Evolutionary conservation across 2,329 filamentous ascomycete genomes (phyloP).

Genomic region (Pseudogymnoascus sp.): DNA sequence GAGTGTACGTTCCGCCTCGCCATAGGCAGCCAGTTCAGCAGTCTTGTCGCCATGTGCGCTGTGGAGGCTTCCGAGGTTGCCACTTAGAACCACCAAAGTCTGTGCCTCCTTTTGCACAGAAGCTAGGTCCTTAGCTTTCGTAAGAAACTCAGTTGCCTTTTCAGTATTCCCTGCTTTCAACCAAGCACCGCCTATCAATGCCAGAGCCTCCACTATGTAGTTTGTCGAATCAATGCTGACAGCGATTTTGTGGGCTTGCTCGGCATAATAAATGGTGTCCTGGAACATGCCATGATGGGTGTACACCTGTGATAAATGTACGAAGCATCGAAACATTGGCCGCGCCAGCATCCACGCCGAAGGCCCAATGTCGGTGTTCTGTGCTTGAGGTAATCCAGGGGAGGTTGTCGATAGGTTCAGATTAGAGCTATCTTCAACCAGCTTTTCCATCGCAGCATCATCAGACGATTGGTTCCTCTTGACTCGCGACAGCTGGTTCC

Average conservation of each 20-base stretch:
- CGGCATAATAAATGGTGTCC: slow-evolving; percentile 80
- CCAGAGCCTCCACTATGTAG: slow-evolving; percentile 46
- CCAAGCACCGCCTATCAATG: slow-evolving; percentile 49
- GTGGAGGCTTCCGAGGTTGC: slow-evolving; percentile 49
- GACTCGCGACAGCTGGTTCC: slow-evolving; percentile 5
- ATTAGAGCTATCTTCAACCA: slow-evolving; percentile 28
- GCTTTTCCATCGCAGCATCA: slow-evolving; percentile 21
- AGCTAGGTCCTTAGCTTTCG: slow-evolving; percentile 46
- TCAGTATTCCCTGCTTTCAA: slow-evolving; percentile 51
- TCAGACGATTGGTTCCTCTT: slow-evolving; percentile 10
- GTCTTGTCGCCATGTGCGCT: slow-evolving; percentile 39
- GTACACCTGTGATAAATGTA: slow-evolving; percentile 71
- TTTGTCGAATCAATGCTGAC: slow-evolving; percentile 22
- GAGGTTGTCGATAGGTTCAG: slow-evolving; percentile 31
- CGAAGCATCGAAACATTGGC: slow-evolving; percentile 62
- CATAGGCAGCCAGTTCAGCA: slow-evolving; percentile 42
- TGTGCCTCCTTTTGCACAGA: slow-evolving; percentile 38
- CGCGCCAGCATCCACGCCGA: slow-evolving; percentile 74
- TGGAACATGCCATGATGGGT: slow-evolving; percentile 79
- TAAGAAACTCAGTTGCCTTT: slow-evolving; percentile 49
- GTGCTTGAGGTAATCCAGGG: slow-evolving; percentile 34
- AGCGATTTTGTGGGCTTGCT: slow-evolving; percentile 75
- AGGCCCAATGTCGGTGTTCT: slow-evolving; percentile 40
- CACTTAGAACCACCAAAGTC: slow-evolving; percentile 43
- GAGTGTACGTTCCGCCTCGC: slow-evolving; percentile 40